A percentile compares a stretch with the other conserved stretches of the same genome.
Evolutionary conservation across 78 protist genomes (phyloP).

Genomic region (Emiliania huxleyi): DNA sequence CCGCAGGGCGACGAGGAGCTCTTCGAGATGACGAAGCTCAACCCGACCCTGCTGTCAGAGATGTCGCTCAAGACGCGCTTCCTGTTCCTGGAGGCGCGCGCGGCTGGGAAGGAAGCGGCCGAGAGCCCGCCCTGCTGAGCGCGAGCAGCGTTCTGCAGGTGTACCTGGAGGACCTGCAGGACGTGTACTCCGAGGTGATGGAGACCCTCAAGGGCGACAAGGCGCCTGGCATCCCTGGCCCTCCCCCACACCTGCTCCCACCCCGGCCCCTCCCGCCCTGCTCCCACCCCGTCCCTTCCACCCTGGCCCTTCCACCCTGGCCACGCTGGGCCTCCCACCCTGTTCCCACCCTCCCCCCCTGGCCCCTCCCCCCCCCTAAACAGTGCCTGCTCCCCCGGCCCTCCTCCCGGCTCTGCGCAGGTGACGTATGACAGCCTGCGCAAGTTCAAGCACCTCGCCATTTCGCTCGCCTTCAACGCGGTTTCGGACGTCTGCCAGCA

Average conservation of each 20-base stretch:
- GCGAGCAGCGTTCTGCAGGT: no score
- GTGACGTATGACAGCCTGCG: background rate
- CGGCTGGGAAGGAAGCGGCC: no score
- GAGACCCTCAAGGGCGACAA: background rate
- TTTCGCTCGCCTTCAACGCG: background rate
- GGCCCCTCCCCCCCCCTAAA: no score
- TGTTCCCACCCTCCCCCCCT: no score
- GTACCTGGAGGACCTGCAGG: background rate
- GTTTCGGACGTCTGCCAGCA: background rate
- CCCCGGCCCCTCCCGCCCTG: no score
- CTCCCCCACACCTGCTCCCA: no score
- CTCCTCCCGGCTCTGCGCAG: background rate
- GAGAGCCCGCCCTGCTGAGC: no score
- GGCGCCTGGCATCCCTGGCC: no score
- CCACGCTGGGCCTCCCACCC: no score
- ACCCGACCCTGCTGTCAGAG: conserved; percentile 20
- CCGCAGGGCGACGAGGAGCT: background rate
- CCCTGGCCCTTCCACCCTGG: no score
- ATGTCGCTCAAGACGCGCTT: background rate
- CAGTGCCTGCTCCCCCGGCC: no score
- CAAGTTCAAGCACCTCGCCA: conserved; percentile 19
- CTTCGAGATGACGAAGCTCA: background rate
- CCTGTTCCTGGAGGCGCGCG: conserved; percentile 6
- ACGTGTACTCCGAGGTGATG: conserved; percentile 17
- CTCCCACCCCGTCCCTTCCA: no score